These are phyloP conservation scores for Apophysomyces trapeziformis DNA, from an alignment of 371 early-diverging fungal species.

Conservation along the genomic window DNA sequence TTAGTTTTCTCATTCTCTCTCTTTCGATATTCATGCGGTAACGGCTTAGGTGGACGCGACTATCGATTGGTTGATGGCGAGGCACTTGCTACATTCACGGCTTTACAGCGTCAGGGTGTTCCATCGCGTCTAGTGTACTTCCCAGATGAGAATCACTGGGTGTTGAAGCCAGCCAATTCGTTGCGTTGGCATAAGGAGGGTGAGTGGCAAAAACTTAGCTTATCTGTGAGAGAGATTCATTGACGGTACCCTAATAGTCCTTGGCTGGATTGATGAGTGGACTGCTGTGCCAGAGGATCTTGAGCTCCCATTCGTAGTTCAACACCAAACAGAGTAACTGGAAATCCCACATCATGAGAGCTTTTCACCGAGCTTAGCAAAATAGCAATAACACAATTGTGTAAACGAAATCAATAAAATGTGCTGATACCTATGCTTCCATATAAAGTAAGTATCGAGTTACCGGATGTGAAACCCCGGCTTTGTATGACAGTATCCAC, in stretches of 20 bases:
- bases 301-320: background rate
- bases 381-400: no score
- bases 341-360: no score
- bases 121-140: slow-evolving; percentile 77
- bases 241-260: slow-evolving; percentile 16
- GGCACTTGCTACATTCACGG: slow-evolving; percentile 80
- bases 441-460: no score
- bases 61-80: slow-evolving; percentile 74
- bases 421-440: no score
- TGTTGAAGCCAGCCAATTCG: slow-evolving; percentile 78
- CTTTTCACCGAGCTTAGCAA: background rate
- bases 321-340: background rate
- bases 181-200: slow-evolving; percentile 78
- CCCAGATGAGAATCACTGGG: slow-evolving; percentile 85
- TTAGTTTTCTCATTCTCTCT: background rate
- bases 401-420: no score
- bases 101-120: slow-evolving; percentile 74
- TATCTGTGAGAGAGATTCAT: background rate
- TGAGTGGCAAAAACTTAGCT: slow-evolving; percentile 8
- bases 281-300: slow-evolving; percentile 26
- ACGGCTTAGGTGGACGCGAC: slow-evolving; percentile 48
- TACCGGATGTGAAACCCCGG: no score
- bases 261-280: slow-evolving; percentile 69
- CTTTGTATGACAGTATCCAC: no score
- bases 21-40: background rate